Percentiles rank a stretch among this genome's conserved stretches.
phyloP scores from a whole-genome alignment of 2,329 filamentous ascomycete genomes.

The Fusarium pseudoanthophilum region DNA sequence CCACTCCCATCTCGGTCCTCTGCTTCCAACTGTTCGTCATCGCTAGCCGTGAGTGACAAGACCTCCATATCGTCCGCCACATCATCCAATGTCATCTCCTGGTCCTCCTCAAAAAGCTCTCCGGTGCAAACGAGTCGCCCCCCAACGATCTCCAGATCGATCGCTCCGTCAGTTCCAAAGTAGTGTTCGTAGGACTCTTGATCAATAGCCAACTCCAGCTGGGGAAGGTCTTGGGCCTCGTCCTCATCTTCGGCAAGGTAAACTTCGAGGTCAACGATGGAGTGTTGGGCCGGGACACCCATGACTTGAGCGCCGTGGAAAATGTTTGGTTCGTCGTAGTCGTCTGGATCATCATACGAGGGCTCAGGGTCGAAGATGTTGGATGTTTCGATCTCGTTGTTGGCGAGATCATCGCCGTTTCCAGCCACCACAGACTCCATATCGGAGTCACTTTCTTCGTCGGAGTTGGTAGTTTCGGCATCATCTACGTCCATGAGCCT shows the following conservation, averaged over 20 bases:
- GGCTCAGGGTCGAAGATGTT: conserved; percentile 38
- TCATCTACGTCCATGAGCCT: neutral
- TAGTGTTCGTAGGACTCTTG: conserved; percentile 41
- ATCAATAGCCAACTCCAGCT: conserved; percentile 48
- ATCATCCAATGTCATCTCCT: neutral
- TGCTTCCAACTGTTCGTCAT: neutral
- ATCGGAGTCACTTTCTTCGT: neutral
- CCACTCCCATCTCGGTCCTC: no score
- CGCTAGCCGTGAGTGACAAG: neutral
- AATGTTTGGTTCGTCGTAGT: conserved; percentile 35
- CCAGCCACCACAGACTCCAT: neutral
- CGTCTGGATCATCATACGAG: conserved; percentile 37
- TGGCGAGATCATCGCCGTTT: neutral
- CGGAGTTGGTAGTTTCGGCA: neutral
- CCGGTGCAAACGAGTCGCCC: conserved; percentile 35
- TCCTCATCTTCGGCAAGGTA: conserved; percentile 45
- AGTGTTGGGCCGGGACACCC: neutral
- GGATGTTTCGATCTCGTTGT: conserved; percentile 28
- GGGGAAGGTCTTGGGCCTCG: conserved; percentile 41
- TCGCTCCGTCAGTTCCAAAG: conserved; percentile 32
- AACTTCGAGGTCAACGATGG: conserved; percentile 46
- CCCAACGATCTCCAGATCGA: conserved; percentile 46
- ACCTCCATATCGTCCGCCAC: neutral
- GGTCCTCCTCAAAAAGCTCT: conserved; percentile 19
- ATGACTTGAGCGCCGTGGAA: conserved; percentile 45